These are phyloP conservation scores for Monilinia laxa DNA, from an alignment of 2,329 filamentous ascomycete genomes.

Conservation along the genomic window DNA sequence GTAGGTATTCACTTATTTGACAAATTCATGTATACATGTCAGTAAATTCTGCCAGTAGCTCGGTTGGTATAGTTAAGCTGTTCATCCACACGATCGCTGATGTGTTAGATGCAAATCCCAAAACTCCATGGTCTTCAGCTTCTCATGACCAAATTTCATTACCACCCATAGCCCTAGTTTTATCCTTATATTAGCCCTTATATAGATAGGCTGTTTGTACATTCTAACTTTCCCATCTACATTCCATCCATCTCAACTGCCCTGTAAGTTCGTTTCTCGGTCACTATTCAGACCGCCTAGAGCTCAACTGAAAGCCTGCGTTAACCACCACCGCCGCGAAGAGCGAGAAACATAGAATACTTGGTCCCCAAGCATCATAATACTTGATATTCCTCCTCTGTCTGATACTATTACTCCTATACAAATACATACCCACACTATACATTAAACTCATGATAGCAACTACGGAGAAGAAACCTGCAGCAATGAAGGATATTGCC, in stretches of 20 bases:
- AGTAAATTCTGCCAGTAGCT: neutral
- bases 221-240: neutral
- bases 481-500: constrained; percentile 62
- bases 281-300: constrained; percentile 43
- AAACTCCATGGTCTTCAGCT: neutral
- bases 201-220: constrained; percentile 1
- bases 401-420: constrained; percentile 82
- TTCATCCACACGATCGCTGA: neutral
- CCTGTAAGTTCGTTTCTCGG: neutral
- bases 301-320: constrained; percentile 74
- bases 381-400: constrained; percentile 82
- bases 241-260: neutral
- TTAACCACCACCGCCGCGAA: constrained; percentile 74
- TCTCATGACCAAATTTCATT: neutral
- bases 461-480: constrained; percentile 78
- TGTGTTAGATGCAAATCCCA: constrained; percentile 2
- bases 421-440: constrained; percentile 79
- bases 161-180: neutral
- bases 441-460: constrained; percentile 80
- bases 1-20: neutral
- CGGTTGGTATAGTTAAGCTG: neutral
- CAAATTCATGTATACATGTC: neutral
- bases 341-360: constrained; percentile 68
- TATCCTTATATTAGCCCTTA: neutral
- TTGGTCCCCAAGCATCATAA: constrained; percentile 87